Conservation (phyloP, 2,329 filamentous ascomycete genomes). For the Aureobasidium pullulans region DNA sequence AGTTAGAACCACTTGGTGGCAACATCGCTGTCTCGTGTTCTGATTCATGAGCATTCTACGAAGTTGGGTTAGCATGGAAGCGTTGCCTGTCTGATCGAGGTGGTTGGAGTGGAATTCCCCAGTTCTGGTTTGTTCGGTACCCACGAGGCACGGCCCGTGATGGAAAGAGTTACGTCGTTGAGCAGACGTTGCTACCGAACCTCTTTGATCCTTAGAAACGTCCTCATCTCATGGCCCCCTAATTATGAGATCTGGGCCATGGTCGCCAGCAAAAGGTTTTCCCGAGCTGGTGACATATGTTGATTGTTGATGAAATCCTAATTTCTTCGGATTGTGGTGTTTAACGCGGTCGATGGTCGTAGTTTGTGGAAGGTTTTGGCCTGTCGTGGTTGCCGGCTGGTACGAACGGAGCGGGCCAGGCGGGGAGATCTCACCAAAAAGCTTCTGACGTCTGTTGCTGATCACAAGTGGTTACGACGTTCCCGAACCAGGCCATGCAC, state of each 20-base stretch:
- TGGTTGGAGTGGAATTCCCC: too few relatives aligned
- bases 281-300: not conserved
- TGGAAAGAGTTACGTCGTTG: not conserved
- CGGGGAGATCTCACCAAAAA: not conserved
- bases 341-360: not conserved
- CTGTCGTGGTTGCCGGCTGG: not conserved
- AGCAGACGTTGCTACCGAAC: not conserved
- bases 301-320: too few relatives aligned
- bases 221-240: not conserved
- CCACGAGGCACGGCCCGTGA: not conserved
- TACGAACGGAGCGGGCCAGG: not conserved
- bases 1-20: not conserved
- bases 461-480: not conserved
- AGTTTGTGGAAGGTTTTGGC: not conserved
- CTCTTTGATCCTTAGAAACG: not conserved
- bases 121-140: conserved; percentile 1
- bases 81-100: not conserved
- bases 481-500: not conserved
- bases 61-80: not conserved
- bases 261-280: not conserved
- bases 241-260: not conserved
- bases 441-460: not conserved
- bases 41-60: not conserved
- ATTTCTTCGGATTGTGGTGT: not conserved
- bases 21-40: not conserved